phyloP scores from a whole-genome alignment of 2,329 filamentous ascomycete species.

The Aureobasidium subglaciale region DNA sequence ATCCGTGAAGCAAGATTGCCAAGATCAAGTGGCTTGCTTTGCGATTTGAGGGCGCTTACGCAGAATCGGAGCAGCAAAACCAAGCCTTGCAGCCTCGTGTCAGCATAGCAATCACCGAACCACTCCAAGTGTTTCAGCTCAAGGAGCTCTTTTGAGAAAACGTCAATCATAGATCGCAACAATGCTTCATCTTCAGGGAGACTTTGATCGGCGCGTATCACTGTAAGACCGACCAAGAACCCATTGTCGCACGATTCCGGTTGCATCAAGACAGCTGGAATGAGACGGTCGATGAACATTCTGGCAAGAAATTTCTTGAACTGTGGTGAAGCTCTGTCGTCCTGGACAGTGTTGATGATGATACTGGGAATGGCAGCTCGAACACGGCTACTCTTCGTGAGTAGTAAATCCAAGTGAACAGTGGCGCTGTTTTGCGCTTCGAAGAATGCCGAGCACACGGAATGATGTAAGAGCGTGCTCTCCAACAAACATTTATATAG shows the following conservation, averaged over 20 bases:
- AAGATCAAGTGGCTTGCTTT: conserved; percentile 26
- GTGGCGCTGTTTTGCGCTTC: conserved; percentile 32
- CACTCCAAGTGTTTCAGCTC: neutral
- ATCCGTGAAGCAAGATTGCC: conserved; percentile 21
- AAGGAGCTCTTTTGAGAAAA: neutral
- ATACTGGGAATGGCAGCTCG: neutral
- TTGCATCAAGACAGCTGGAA: conserved; percentile 19
- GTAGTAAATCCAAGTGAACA: conserved; percentile 30
- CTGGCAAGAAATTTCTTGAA: conserved; percentile 21
- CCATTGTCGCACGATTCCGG: neutral
- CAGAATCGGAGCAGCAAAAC: conserved; percentile 34
- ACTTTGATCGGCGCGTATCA: neutral
- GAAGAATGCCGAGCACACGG: conserved; percentile 28
- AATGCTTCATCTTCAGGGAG: neutral
- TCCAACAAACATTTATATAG: conserved; percentile 12
- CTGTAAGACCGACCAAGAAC: neutral
- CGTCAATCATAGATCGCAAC: neutral
- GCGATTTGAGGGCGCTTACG: conserved; percentile 22
- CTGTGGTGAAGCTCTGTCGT: neutral
- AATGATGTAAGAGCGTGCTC: conserved; percentile 20
- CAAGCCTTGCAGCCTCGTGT: conserved; percentile 24
- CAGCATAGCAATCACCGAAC: neutral
- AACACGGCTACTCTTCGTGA: conserved; percentile 14
- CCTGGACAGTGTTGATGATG: neutral
- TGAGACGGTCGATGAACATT: conserved; percentile 18